phyloP scores from a whole-genome alignment of 1,139 yeast species.

The Debaryomyces subglobosus region DNA sequence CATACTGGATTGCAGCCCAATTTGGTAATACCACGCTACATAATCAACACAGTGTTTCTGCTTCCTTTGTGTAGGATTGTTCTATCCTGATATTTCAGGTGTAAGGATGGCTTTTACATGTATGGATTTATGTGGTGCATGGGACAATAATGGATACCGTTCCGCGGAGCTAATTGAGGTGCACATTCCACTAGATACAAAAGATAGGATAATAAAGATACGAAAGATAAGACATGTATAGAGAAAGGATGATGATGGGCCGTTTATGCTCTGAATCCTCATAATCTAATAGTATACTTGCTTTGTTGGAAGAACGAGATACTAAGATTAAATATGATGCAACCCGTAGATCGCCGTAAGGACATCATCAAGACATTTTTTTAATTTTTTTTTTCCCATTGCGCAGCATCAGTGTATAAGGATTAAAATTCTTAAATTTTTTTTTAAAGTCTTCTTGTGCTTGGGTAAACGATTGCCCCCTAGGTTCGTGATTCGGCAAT shows the following conservation, averaged over 20 bases:
- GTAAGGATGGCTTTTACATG: too few species aligned
- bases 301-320: not conserved
- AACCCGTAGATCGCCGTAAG: not conserved
- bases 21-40: too few species aligned
- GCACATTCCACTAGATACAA: not conserved
- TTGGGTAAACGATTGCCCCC: slow-evolving; percentile 5
- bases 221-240: not conserved
- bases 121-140: too few species aligned
- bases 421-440: not conserved
- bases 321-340: not conserved
- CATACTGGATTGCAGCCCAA: too few species aligned
- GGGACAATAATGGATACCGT: too few species aligned
- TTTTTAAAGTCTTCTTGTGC: not conserved
- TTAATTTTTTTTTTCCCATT: not conserved
- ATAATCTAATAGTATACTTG: not conserved
- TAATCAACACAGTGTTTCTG: too few species aligned
- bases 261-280: not conserved
- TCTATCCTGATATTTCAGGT: too few species aligned
- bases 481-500: not conserved
- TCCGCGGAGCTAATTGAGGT: not conserved
- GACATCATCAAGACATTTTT: slow-evolving; percentile 3
- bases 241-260: not conserved
- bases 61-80: too few species aligned
- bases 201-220: not conserved
- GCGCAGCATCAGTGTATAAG: slow-evolving; percentile 1